phyloP scores from a whole-genome alignment of 2,329 filamentous ascomycete species.

The Beauveria brongniartii region DNA sequence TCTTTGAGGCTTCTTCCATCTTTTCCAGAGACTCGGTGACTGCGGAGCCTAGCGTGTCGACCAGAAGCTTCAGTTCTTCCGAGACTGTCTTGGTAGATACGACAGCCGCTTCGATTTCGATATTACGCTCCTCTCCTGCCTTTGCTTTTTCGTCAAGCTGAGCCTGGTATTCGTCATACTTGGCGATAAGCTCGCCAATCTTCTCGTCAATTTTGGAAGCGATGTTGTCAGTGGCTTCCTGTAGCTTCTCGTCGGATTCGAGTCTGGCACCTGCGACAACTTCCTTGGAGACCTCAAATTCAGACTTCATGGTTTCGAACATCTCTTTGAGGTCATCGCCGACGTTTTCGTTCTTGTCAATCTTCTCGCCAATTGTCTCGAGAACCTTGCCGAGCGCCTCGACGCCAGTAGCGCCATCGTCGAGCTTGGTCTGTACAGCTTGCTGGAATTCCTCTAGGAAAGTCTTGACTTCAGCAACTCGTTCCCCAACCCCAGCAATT shows the following conservation, averaged over 20 bases:
- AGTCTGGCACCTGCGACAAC: conserved; percentile 73
- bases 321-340: conserved; percentile 62
- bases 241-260: conserved; percentile 74
- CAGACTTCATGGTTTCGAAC: conserved; percentile 66
- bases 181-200: conserved; percentile 69
- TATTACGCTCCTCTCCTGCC: conserved; percentile 64
- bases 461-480: conserved; percentile 68
- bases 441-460: conserved; percentile 73
- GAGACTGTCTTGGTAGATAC: conserved; percentile 69
- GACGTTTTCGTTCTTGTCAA: conserved; percentile 48
- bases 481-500: conserved; percentile 68
- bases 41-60: conserved; percentile 74
- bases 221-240: conserved; percentile 46
- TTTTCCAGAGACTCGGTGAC: conserved; percentile 80
- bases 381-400: conserved; percentile 66
- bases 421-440: conserved; percentile 67
- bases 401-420: conserved; percentile 63
- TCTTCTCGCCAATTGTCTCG: conserved; percentile 56
- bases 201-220: conserved; percentile 53
- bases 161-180: conserved; percentile 79
- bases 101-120: conserved; percentile 65
- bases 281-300: conserved; percentile 80
- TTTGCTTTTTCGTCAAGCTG: conserved; percentile 66
- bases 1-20: conserved; percentile 79
- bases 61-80: conserved; percentile 78